Conservation (phyloP, 139 green algal genomes). For the Closterium sp. region DNA sequence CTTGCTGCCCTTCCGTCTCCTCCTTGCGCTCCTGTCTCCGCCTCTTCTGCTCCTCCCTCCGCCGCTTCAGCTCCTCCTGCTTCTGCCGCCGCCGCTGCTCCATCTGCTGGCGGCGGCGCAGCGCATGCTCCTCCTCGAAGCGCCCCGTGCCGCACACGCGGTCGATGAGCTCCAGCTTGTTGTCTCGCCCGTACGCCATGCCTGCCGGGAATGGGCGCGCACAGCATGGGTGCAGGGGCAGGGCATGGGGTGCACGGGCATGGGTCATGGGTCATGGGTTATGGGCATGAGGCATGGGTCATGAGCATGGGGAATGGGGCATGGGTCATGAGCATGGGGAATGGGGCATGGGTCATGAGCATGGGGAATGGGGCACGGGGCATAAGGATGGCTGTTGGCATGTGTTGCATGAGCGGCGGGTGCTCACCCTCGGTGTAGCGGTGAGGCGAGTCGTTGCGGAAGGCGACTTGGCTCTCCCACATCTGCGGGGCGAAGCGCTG, state of each 20-base stretch:
- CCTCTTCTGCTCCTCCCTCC: neutral
- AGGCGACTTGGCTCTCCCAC: conserved; percentile 22
- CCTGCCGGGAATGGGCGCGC: neutral
- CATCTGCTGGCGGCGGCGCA: neutral
- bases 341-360: neutral
- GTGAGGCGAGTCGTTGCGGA: conserved; percentile 2
- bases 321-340: neutral
- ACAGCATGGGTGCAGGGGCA: too few species aligned
- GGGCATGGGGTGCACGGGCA: neutral
- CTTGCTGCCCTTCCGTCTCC: too few species aligned
- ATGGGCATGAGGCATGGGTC: too few species aligned
- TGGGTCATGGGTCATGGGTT: neutral
- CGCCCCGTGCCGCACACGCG: conserved; percentile 14
- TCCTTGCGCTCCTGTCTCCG: neutral
- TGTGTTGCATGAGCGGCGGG: neutral
- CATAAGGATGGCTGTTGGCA: neutral
- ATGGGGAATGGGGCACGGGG: neutral
- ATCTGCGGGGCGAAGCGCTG: conserved; percentile 5
- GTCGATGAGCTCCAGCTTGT: conserved; percentile 30
- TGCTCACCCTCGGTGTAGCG: conserved; percentile 15
- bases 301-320: neutral
- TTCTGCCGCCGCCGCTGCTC: neutral
- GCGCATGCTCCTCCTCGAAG: neutral
- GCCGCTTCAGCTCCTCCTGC: neutral
- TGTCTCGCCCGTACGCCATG: conserved; percentile 18